Evolutionary conservation across 805 yeast species (phyloP).

Genomic region (Metschnikowia colocasiae): DNA sequence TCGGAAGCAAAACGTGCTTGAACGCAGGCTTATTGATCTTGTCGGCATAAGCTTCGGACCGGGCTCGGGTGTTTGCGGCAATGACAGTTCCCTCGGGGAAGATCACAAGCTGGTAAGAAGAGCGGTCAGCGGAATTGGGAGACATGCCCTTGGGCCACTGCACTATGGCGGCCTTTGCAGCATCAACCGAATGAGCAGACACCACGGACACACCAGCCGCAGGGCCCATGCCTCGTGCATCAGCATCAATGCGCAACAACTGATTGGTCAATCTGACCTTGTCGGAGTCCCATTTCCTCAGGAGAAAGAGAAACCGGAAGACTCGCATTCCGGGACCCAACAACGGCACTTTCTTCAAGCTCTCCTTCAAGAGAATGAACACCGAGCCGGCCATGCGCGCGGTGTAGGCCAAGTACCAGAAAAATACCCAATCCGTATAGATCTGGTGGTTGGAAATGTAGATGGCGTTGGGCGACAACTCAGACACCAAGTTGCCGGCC

Average conservation of each 20-base stretch:
- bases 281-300: conserved; percentile 85
- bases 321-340: conserved; percentile 83
- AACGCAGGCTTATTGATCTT: conserved; percentile 48
- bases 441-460: conserved; percentile 89
- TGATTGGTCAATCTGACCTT: conserved; percentile 53
- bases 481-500: conserved; percentile 21
- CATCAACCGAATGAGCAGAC: conserved; percentile 9
- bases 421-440: conserved; percentile 87
- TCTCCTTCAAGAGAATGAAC: conserved; percentile 70
- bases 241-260: conserved; percentile 55
- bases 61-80: conserved; percentile 58
- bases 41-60: conserved; percentile 55
- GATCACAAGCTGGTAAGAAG: conserved; percentile 58
- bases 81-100: conserved; percentile 96
- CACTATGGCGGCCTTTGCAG: conserved; percentile 7
- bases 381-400: conserved; percentile 61
- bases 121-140: not conserved
- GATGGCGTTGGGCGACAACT: conserved; percentile 51
- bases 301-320: conserved; percentile 72
- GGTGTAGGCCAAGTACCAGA: conserved; percentile 83
- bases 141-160: conserved; percentile 33
- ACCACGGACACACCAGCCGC: conserved; percentile 39
- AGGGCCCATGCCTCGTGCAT: conserved; percentile 56
- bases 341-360: conserved; percentile 66
- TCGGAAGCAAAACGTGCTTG: conserved; percentile 73